Conservation (phyloP, 2,329 filamentous ascomycete genomes). For the Fusarium sp. region DNA sequence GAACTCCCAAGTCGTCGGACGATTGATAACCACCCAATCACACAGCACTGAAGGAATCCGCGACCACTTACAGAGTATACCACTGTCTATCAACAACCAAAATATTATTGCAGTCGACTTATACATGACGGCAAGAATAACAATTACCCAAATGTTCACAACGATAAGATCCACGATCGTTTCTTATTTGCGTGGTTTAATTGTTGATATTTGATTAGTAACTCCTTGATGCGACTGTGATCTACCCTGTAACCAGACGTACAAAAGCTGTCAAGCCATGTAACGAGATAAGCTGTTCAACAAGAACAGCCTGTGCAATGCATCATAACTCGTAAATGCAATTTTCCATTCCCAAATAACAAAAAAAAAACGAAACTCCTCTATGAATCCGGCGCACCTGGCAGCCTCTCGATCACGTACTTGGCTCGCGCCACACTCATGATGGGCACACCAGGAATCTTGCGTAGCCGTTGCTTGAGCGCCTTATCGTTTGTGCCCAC, state of each 20-base stretch:
- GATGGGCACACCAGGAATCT: constrained; percentile 74
- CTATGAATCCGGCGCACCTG: constrained; percentile 77
- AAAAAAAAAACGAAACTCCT: constrained; percentile 12
- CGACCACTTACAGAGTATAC: not conserved
- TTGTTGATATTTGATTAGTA: constrained; percentile 1
- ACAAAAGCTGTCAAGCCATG: not conserved
- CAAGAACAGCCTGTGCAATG: constrained; percentile 13
- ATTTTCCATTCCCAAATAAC: constrained; percentile 20
- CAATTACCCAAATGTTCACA: no score
- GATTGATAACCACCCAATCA: constrained; percentile 4
- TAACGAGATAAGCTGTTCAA: not conserved
- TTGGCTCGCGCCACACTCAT: constrained; percentile 89
- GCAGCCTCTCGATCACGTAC: constrained; percentile 93
- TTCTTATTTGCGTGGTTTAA: not conserved
- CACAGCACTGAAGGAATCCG: not conserved
- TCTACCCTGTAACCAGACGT: constrained; percentile 1
- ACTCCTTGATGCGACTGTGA: not conserved
- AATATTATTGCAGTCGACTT: no score
- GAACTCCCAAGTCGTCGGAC: not conserved
- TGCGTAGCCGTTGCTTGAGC: constrained; percentile 84
- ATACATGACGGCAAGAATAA: no score
- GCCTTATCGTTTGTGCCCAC: constrained; percentile 83
- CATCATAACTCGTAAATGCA: constrained; percentile 39
- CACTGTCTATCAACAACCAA: not conserved
- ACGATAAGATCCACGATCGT: not conserved